Percentiles rank a stretch among this genome's conserved stretches.
Evolutionary conservation across 345 rosid species (phyloP).

Genomic region (Trapa incisa): DNA sequence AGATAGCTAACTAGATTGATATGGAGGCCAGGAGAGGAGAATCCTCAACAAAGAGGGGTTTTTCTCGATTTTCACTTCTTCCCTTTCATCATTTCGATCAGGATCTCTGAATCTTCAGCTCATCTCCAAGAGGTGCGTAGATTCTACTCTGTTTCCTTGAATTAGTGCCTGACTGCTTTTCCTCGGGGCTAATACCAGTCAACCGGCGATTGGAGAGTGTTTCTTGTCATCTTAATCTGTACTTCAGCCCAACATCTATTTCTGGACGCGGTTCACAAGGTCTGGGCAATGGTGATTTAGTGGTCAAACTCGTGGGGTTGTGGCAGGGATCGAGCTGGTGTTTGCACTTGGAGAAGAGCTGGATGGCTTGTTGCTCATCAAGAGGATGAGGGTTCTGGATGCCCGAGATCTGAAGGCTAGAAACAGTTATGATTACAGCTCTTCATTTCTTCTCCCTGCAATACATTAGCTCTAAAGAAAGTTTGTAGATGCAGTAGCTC

Average conservation of each 20-base stretch:
- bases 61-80: background rate
- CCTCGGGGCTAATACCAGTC: background rate
- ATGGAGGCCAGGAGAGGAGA: background rate
- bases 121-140: background rate
- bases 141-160: background rate
- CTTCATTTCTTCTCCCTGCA: background rate
- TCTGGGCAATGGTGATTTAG: background rate
- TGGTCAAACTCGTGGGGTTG: background rate
- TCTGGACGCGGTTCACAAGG: background rate
- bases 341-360: background rate
- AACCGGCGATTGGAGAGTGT: background rate
- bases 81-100: background rate
- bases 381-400: background rate
- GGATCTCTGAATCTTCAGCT: slow-evolving; percentile 5
- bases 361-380: background rate
- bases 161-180: background rate
- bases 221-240: background rate
- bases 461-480: too few relatives aligned
- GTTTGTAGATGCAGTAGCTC: too few relatives aligned
- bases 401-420: background rate
- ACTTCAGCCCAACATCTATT: background rate
- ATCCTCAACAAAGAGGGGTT: background rate
- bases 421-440: background rate
- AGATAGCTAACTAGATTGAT: background rate
- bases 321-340: background rate